Conservation (phyloP, 2,329 filamentous ascomycete species). For the Truncatella angustata region DNA sequence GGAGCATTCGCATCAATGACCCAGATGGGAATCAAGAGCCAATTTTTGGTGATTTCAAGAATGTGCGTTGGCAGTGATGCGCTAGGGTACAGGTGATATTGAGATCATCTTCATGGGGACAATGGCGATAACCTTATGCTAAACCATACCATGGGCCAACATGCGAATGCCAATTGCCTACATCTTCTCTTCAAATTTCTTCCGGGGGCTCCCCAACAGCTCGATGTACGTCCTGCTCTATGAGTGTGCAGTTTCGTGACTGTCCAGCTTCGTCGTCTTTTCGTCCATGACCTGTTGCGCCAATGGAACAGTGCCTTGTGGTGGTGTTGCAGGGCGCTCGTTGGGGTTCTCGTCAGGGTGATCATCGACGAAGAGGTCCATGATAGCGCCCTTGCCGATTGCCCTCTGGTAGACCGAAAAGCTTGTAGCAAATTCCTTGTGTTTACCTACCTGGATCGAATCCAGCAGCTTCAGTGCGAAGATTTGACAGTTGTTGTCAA, state of each 20-base stretch:
- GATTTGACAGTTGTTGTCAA: slow-evolving; percentile 60
- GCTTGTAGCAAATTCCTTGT: slow-evolving; percentile 51
- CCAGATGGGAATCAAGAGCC: neutral
- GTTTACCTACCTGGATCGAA: slow-evolving; percentile 49
- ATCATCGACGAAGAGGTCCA: slow-evolving; percentile 45
- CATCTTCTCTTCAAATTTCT: neutral
- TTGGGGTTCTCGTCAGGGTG: slow-evolving; percentile 29
- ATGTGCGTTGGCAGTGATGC: too few species aligned
- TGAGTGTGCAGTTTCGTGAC: slow-evolving; percentile 20
- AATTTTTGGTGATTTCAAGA: neutral
- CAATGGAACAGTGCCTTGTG: slow-evolving; percentile 40
- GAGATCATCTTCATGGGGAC: too few species aligned
- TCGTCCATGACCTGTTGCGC: slow-evolving; percentile 54
- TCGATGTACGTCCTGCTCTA: neutral
- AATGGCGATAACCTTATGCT: too few species aligned
- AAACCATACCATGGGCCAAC: too few species aligned
- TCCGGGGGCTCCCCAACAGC: neutral
- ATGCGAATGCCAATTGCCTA: neutral
- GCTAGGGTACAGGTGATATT: too few species aligned
- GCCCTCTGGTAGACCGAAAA: slow-evolving; percentile 52
- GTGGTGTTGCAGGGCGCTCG: slow-evolving; percentile 17
- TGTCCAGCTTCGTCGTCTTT: slow-evolving; percentile 50
- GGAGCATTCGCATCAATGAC: neutral
- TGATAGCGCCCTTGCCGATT: slow-evolving; percentile 47
- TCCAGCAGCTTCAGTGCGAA: slow-evolving; percentile 53